These are phyloP conservation scores for Chrysoporthe cubensis DNA, from an alignment of 2,329 filamentous ascomycete genomes.

Conservation along the genomic window DNA sequence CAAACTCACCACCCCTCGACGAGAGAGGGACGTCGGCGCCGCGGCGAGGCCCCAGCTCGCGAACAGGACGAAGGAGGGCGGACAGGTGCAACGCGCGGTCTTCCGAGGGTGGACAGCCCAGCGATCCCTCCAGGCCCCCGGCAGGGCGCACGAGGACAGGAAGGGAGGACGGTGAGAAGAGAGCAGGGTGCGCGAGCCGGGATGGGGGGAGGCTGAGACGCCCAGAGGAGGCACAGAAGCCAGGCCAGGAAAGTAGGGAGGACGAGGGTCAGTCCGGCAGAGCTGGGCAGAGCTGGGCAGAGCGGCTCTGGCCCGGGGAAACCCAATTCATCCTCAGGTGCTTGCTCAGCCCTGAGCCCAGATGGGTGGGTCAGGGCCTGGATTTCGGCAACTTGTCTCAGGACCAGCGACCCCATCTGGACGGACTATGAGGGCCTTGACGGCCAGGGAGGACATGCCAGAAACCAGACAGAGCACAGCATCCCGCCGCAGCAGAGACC, in stretches of 20 bases:
- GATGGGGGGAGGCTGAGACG: slow-evolving; percentile 8
- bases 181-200: slow-evolving; percentile 13
- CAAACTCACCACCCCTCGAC: slow-evolving; percentile 33
- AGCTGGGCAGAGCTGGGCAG: not conserved
- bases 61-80: slow-evolving; percentile 21
- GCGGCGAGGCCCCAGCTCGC: slow-evolving; percentile 26
- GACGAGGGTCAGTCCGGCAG: not conserved
- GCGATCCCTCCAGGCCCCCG: not conserved
- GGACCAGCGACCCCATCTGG: slow-evolving; percentile 22
- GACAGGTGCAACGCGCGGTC: slow-evolving; percentile 17
- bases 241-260: slow-evolving; percentile 9
- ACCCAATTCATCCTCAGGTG: slow-evolving; percentile 22
- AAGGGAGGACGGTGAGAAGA: slow-evolving; percentile 19
- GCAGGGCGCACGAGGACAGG: not conserved
- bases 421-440: slow-evolving; percentile 23
- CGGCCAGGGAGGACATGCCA: slow-evolving; percentile 13
- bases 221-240: slow-evolving; percentile 5
- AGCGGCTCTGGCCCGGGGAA: slow-evolving; percentile 18
- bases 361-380: slow-evolving; percentile 19
- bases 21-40: slow-evolving; percentile 33
- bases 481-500: not conserved
- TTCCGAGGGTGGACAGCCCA: not conserved
- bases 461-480: too few relatives aligned
- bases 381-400: slow-evolving; percentile 28
- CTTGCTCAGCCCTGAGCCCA: slow-evolving; percentile 29